Evolutionary conservation across 1,284 basidiomycete species (phyloP).

Genomic region (Irpex sp.): DNA sequence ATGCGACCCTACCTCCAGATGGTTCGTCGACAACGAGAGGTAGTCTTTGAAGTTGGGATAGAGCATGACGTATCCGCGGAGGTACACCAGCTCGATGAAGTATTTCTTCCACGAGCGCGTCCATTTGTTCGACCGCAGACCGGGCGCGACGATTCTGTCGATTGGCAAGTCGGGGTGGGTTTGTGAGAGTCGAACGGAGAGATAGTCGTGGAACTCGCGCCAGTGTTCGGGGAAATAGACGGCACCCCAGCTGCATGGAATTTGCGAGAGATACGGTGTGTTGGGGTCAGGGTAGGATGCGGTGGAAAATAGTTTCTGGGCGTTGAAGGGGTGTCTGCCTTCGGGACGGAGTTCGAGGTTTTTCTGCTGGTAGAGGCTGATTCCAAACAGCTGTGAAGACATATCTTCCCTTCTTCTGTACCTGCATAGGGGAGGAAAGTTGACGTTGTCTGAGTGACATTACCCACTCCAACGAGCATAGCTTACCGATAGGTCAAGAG

Average conservation of each 20-base stretch:
- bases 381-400: slow-evolving; percentile 58
- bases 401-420: slow-evolving; percentile 44
- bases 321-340: slow-evolving; percentile 67
- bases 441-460: not conserved
- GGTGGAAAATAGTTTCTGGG: slow-evolving; percentile 50
- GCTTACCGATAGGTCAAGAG: slow-evolving; percentile 68
- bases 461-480: not conserved
- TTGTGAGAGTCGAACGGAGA: slow-evolving; percentile 61
- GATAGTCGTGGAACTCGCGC: slow-evolving; percentile 79
- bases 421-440: slow-evolving; percentile 29
- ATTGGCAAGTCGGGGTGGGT: slow-evolving; percentile 33
- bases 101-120: slow-evolving; percentile 81
- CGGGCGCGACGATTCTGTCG: slow-evolving; percentile 53
- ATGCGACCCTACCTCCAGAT: slow-evolving; percentile 78
- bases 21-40: slow-evolving; percentile 78
- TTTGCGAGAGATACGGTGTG: slow-evolving; percentile 77
- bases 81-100: slow-evolving; percentile 79
- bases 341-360: slow-evolving; percentile 67
- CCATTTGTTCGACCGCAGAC: slow-evolving; percentile 78
- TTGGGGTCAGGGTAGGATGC: slow-evolving; percentile 37
- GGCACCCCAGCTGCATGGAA: slow-evolving; percentile 89
- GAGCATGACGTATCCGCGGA: slow-evolving; percentile 81
- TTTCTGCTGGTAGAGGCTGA: slow-evolving; percentile 83
- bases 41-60: slow-evolving; percentile 77
- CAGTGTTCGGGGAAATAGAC: slow-evolving; percentile 84